Evolutionary conservation across 2,329 filamentous ascomycete species (phyloP), one percentile per base, ranked within the genome.

Genomic region (Diaporthe sp.): DNA sequence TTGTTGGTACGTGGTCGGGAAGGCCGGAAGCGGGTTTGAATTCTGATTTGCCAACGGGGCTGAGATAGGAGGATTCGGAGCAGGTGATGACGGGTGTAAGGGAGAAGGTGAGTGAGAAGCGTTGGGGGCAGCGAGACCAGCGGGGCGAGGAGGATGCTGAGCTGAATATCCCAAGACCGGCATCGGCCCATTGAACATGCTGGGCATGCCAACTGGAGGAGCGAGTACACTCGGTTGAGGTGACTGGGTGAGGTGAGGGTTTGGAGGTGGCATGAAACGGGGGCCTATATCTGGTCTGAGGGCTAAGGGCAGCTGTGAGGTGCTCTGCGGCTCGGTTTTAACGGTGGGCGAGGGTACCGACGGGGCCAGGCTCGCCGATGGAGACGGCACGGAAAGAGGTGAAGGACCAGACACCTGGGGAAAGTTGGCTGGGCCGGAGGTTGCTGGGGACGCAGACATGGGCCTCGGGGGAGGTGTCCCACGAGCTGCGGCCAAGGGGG

Each of bases 91-190:
- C 9, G 78, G 78, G 54, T 78, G 61, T 4, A 80, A 67, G 25
- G 80, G 77, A 2, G 79, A 79, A 10, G 76, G 76, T 6, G 76
- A 76, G 28, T 78, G 80, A 19, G 77, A 74, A 2, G 79, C 76
- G 66, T 79, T 79, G 2, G 81, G 80, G 0, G 77, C 76, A 22
- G 79, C 79, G 10, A 82, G 80, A 10, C 80, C 77, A 30, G 78
- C 78, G n/a, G 79, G 78, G 45, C 78, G 79, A 40, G 67, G 76
- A 17, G 76, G 74, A 22, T 75, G 58, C 38, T 73, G 52, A 1
- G 74, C 70, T 45, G 77, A 71, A 52, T 80, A 78, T 10, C 78
- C 78, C 47, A 80, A 73, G 74, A 79, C 77, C 8, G 79, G 77
- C 76, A 80, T 79, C 19, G 78, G 79, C 3, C 76, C 77, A 47